These are phyloP conservation scores for Kwoniella dejecticola DNA, from an alignment of 768 basidiomycete genomes.

Conservation along the genomic window DNA sequence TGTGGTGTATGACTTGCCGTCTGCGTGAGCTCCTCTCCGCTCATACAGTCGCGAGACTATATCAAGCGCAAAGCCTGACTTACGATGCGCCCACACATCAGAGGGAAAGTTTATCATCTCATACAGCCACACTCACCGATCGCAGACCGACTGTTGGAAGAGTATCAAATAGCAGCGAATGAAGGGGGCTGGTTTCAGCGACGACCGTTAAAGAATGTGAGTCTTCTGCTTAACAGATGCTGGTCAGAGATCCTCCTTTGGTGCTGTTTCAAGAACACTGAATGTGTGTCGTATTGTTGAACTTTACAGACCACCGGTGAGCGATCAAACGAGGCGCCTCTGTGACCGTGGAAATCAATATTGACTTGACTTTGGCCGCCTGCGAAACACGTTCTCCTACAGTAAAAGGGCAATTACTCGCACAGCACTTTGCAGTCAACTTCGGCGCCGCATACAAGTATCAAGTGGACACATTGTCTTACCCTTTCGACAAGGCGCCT, in stretches of 20 bases:
- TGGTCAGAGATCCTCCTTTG: not conserved
- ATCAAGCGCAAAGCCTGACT: no score
- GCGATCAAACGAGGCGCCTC: no score
- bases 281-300: not conserved
- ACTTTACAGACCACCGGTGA: not conserved
- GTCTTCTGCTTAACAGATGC: not conserved
- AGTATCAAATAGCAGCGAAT: slow-evolving; percentile 33
- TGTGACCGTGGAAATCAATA: no score
- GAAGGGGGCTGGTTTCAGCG: slow-evolving; percentile 32
- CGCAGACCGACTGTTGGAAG: slow-evolving; percentile 28
- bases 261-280: not conserved
- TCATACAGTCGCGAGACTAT: not conserved
- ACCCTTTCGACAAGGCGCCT: slow-evolving; percentile 41
- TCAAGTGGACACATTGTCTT: slow-evolving; percentile 38
- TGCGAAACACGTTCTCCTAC: not conserved
- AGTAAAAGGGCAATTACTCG: slow-evolving; percentile 36
- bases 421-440: slow-evolving; percentile 49
- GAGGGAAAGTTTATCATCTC: slow-evolving; percentile 35
- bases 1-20: slow-evolving; percentile 17
- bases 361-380: no score
- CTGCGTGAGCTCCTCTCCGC: slow-evolving; percentile 13
- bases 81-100: no score
- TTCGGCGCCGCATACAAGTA: slow-evolving; percentile 46
- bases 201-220: slow-evolving; percentile 28
- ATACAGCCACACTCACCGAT: not conserved